Conservation (phyloP, 345 rosid species). For the Pelargonium nanum region DNA sequence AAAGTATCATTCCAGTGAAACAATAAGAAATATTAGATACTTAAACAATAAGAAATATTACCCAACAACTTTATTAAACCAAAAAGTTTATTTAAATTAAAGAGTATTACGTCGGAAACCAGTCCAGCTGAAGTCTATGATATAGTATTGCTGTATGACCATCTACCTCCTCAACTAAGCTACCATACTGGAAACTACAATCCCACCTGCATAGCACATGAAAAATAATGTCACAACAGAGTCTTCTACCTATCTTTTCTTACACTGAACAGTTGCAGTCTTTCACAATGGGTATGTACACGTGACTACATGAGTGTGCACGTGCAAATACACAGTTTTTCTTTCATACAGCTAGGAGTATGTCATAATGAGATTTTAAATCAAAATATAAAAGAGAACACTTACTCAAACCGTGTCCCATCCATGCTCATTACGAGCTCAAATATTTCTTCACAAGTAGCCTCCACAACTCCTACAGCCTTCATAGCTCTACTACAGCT, state of each 20-base stretch:
- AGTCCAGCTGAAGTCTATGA: conserved; percentile 92
- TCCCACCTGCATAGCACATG: conserved; percentile 71
- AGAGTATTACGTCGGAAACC: conserved; percentile 76
- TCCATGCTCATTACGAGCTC: conserved; percentile 99
- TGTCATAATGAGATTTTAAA: not conserved
- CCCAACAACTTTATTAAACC: not conserved
- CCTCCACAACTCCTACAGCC: conserved; percentile 98
- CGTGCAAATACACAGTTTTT: not conserved
- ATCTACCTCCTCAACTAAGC: conserved; percentile 98
- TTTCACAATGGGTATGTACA: not conserved
- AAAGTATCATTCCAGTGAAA: not conserved
- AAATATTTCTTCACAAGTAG: conserved; percentile 94
- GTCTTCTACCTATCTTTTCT: no score
- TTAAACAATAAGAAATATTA: conserved; percentile 11
- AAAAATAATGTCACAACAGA: conserved; percentile 1
- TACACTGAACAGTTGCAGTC: no score
- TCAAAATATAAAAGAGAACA: conserved; percentile 28
- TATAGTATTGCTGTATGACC: conserved; percentile 97
- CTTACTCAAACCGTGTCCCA: conserved; percentile 95
- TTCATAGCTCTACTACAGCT: conserved; percentile 99
- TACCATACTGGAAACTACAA: conserved; percentile 86
- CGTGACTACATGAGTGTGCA: not conserved
- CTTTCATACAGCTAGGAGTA: not conserved
- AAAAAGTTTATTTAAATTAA: conserved; percentile 1
- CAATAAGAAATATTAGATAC: not conserved